These are phyloP conservation scores for Parascedosporium putredinis DNA, from an alignment of 2,329 filamentous ascomycete species.

Conservation along the genomic window DNA sequence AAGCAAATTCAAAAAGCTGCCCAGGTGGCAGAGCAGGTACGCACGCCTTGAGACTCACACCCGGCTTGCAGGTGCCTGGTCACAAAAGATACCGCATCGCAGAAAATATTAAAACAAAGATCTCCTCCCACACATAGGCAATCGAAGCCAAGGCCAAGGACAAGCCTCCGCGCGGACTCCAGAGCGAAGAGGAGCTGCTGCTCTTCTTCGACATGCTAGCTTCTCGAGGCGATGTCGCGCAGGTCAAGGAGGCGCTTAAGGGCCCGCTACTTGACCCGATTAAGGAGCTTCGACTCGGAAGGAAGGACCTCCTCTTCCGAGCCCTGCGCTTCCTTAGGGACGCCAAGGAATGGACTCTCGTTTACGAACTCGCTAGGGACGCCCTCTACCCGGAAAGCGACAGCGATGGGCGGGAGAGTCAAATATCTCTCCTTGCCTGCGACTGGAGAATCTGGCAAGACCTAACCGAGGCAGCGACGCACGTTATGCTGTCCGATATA, in stretches of 20 bases:
- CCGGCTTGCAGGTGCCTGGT: too few relatives aligned
- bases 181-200: constrained; percentile 38
- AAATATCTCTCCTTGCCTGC: constrained; percentile 31
- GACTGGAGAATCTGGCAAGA: constrained; percentile 28
- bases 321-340: constrained; percentile 26
- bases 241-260: constrained; percentile 27
- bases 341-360: constrained; percentile 28
- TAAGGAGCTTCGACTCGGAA: constrained; percentile 32
- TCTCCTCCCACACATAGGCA: not conserved
- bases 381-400: constrained; percentile 30
- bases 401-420: constrained; percentile 13
- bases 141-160: constrained; percentile 6
- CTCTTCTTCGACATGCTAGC: constrained; percentile 38
- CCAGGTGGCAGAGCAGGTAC: constrained; percentile 32
- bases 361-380: constrained; percentile 32
- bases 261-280: constrained; percentile 31
- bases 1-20: constrained; percentile 42
- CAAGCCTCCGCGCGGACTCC: constrained; percentile 22
- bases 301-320: constrained; percentile 37
- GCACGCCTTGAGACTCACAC: too few relatives aligned
- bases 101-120: too few relatives aligned
- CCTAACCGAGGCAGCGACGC: constrained; percentile 20
- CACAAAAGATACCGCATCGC: too few relatives aligned
- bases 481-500: constrained; percentile 7
- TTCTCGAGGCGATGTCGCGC: constrained; percentile 29